Evolutionary conservation across 1,284 basidiomycete genomes (phyloP).

Genomic region (Rhodotorula glutinis): DNA sequence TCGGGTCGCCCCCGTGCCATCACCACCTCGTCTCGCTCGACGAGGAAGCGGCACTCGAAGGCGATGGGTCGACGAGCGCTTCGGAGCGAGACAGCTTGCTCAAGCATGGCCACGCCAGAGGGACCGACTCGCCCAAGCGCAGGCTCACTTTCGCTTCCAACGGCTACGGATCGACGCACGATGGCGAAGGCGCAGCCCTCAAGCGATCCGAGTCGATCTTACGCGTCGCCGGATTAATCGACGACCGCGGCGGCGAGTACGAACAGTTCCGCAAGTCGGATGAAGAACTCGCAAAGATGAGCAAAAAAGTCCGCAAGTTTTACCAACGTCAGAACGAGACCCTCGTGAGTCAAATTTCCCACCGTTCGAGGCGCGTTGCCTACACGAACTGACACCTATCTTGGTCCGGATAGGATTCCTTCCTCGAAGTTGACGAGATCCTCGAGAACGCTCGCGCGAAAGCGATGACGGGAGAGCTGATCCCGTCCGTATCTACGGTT

Average conservation of each 20-base stretch:
- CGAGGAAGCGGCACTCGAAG: slow-evolving; percentile 22
- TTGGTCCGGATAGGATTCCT: neutral
- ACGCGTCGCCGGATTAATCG: slow-evolving; percentile 35
- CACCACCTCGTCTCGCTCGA: slow-evolving; percentile 14
- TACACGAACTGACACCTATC: neutral
- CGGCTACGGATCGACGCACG: neutral
- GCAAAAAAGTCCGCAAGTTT: slow-evolving; percentile 33
- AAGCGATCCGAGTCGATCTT: slow-evolving; percentile 20
- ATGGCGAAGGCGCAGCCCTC: slow-evolving; percentile 7
- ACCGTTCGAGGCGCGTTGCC: neutral
- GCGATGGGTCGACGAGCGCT: neutral
- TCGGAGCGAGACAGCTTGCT: neutral
- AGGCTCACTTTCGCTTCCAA: neutral
- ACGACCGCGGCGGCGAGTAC: slow-evolving; percentile 32
- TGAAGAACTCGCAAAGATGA: slow-evolving; percentile 34
- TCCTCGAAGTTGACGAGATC: slow-evolving; percentile 41
- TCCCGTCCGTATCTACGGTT: neutral
- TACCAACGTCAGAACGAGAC: slow-evolving; percentile 39
- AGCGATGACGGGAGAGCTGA: slow-evolving; percentile 31
- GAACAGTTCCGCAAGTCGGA: slow-evolving; percentile 35
- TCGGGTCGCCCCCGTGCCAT: neutral
- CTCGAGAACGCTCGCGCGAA: slow-evolving; percentile 36
- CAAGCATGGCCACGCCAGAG: neutral
- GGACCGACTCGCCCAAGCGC: slow-evolving; percentile 2
- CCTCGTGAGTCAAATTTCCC: neutral